Evolutionary conservation across 441 rosid genomes (phyloP).

Genomic region (Viola pubescens): DNA sequence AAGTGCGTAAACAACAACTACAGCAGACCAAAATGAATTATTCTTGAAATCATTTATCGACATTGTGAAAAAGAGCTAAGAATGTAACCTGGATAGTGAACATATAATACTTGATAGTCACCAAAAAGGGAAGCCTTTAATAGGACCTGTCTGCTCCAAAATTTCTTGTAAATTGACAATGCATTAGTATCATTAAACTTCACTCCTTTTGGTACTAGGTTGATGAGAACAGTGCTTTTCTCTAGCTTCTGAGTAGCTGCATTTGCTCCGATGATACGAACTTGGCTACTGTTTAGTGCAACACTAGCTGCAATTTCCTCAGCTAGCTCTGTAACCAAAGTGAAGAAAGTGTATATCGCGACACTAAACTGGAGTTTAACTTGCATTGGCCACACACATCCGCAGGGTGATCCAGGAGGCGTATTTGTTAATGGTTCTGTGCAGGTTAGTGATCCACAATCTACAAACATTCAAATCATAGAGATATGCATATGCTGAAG

Average conservation of each 20-base stretch:
- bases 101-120: slow-evolving; percentile 45
- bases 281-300: slow-evolving; percentile 45
- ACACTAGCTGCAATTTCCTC: slow-evolving; percentile 44
- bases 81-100: slow-evolving; percentile 51
- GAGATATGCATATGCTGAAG: neutral
- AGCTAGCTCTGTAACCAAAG: slow-evolving; percentile 53
- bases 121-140: slow-evolving; percentile 47
- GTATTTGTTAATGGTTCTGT: slow-evolving; percentile 47
- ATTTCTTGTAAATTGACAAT: slow-evolving; percentile 35
- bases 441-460: slow-evolving; percentile 42
- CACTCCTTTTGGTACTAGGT: slow-evolving; percentile 42
- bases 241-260: slow-evolving; percentile 50
- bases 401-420: slow-evolving; percentile 49
- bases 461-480: slow-evolving; percentile 24
- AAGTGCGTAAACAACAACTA: neutral
- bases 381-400: slow-evolving; percentile 64
- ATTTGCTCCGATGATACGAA: slow-evolving; percentile 63
- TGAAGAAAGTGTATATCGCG: slow-evolving; percentile 47
- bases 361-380: slow-evolving; percentile 47
- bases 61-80: slow-evolving; percentile 2
- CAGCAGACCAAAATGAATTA: neutral
- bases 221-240: slow-evolving; percentile 47
- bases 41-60: neutral
- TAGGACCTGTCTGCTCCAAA: slow-evolving; percentile 39
- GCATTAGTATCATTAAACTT: slow-evolving; percentile 34